Base-by-base conservation (phyloP, 2,329 filamentous ascomycete genomes). In the Aspergillus sp. region DNA sequence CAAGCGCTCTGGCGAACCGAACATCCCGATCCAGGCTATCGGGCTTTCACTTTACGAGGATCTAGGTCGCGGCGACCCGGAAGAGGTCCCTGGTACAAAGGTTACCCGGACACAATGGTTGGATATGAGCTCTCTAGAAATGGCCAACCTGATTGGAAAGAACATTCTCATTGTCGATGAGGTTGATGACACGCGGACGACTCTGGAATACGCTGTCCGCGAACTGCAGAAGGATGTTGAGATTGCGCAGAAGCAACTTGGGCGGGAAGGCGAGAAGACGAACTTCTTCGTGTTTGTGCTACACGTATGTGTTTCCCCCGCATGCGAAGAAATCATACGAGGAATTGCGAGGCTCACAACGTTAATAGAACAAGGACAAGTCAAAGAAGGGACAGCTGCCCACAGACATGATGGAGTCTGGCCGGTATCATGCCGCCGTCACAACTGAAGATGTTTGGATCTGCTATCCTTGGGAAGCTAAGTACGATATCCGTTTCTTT, bases 21-120 rank as follows among this genome's bases (percentile, higher is more conserved):
- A 99, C 81, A 99, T 99, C 71, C 93, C 95, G 66, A 99, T 99
- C 78, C 95, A 99, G 84, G 95, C 95, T 64, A 99, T 99, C 75
- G 95, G 95, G 49, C 89, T 99, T 64, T 98, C 93, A 21, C 88
- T 99, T 56, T 99, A 99, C 82, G 95, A 99, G 80, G 84, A 87
- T 62, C 88, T 98, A 48, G 80, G 80, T 59, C 82, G 83, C 62
- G 82, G 84, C 58, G 80, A 79, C 52, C 79, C 81, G 57, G 82
- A 91, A 70, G 95, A 99, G 79, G 79, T 83, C 62, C 88, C 90
- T 44, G 93, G 93, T 65, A 97, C 91, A 65, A 95, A 96, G 80
- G 95, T 99, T 68, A 98, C 91, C 43, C 90, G 95, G 68, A 98
- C 95, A 40, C 95, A 99, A 84, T 99, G 95, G 95, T 87, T 99